These are phyloP conservation scores for Aegilops speltoides DNA, from an alignment of 176 grass and related monocot species.

Conservation along the genomic window DNA sequence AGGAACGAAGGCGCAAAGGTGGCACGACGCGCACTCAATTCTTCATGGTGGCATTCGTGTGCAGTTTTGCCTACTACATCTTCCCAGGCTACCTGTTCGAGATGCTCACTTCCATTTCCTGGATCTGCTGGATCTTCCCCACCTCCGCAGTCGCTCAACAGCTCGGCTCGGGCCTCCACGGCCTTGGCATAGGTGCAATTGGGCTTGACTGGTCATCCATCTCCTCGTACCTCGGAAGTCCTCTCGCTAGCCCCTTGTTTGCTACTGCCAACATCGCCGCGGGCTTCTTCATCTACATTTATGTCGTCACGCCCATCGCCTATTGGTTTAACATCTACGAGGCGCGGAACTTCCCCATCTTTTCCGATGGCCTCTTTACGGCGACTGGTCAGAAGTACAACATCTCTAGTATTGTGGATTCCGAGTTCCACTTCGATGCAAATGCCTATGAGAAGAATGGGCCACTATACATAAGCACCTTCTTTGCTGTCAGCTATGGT, in stretches of 20 bases:
- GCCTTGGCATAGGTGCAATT: slow-evolving; percentile 67
- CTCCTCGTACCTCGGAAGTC: slow-evolving; percentile 78
- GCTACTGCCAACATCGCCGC: slow-evolving; percentile 79
- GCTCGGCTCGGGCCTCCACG: slow-evolving; percentile 64
- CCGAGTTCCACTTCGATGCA: slow-evolving; percentile 64
- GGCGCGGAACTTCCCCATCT: slow-evolving; percentile 74
- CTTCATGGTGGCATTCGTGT: slow-evolving; percentile 68
- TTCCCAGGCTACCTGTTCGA: slow-evolving; percentile 82
- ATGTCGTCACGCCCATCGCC: slow-evolving; percentile 51
- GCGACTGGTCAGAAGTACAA: slow-evolving; percentile 53
- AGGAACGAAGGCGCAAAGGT: slow-evolving; percentile 48
- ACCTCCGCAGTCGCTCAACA: slow-evolving; percentile 68
- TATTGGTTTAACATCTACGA: slow-evolving; percentile 77
- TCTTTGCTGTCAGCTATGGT: slow-evolving; percentile 75
- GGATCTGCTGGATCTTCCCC: slow-evolving; percentile 82
- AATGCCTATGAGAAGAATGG: slow-evolving; percentile 69
- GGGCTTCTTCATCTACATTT: slow-evolving; percentile 67
- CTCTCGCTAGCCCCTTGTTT: slow-evolving; percentile 89
- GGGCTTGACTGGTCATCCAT: slow-evolving; percentile 77
- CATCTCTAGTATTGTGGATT: slow-evolving; percentile 66
- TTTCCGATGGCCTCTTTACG: slow-evolving; percentile 70
- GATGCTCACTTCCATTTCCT: slow-evolving; percentile 87
- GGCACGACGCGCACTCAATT: slow-evolving; percentile 72
- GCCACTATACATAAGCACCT: slow-evolving; percentile 72
- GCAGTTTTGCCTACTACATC: slow-evolving; percentile 79